Conservation (phyloP, 2,329 filamentous ascomycete species). For the Dothistroma pini region DNA sequence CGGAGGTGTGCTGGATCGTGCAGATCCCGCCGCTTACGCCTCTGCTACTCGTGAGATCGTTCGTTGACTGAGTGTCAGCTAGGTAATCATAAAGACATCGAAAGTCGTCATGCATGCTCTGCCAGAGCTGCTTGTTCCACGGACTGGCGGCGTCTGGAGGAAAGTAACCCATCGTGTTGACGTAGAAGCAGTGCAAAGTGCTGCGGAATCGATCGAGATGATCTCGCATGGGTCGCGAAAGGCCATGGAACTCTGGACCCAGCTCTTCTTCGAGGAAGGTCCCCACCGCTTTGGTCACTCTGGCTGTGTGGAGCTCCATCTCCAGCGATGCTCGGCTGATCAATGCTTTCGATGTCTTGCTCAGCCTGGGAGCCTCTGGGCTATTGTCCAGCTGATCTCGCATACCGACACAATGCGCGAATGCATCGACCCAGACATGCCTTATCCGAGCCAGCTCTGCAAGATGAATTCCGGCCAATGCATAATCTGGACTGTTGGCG, state of each 20-base stretch:
- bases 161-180: slow-evolving; percentile 66
- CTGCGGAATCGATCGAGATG: slow-evolving; percentile 71
- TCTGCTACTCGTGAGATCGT: slow-evolving; percentile 22
- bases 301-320: slow-evolving; percentile 60
- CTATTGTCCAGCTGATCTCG: slow-evolving; percentile 55
- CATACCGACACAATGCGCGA: slow-evolving; percentile 78
- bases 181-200: slow-evolving; percentile 65
- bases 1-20: slow-evolving; percentile 62
- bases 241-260: slow-evolving; percentile 61
- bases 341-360: slow-evolving; percentile 55
- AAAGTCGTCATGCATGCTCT: slow-evolving; percentile 66
- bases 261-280: slow-evolving; percentile 70
- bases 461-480: slow-evolving; percentile 63
- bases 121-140: slow-evolving; percentile 58
- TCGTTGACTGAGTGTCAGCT: slow-evolving; percentile 56
- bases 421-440: slow-evolving; percentile 68
- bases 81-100: slow-evolving; percentile 67
- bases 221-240: slow-evolving; percentile 56
- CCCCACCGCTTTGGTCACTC: slow-evolving; percentile 57
- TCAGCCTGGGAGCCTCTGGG: slow-evolving; percentile 59
- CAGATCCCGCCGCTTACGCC: slow-evolving; percentile 64
- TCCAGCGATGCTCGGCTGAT: slow-evolving; percentile 61
- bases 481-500: slow-evolving; percentile 62
- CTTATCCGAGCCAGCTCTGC: slow-evolving; percentile 62
- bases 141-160: slow-evolving; percentile 55